Evolutionary conservation across 2,329 filamentous ascomycete genomes (phyloP).

Genomic region (Trichophyton simii): DNA sequence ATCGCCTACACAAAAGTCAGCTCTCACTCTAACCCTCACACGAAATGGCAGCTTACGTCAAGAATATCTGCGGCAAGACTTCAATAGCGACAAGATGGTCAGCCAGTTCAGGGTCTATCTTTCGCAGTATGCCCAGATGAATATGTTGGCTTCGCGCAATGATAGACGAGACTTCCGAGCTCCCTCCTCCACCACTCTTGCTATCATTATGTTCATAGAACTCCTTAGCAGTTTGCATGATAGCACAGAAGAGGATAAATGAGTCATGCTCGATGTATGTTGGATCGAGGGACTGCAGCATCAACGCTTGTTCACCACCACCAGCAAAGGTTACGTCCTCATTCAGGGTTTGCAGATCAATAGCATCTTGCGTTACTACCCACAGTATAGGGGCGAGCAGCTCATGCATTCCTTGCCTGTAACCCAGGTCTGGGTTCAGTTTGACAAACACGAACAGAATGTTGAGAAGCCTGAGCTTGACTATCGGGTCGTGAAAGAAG

Average conservation of each 20-base stretch:
- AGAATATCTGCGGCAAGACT: constrained; percentile 88
- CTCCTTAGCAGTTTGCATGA: constrained; percentile 77
- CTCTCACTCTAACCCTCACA: background rate
- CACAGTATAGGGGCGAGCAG: constrained; percentile 79
- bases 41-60: constrained; percentile 53
- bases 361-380: constrained; percentile 69
- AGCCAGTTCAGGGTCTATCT: constrained; percentile 71
- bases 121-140: constrained; percentile 66
- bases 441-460: constrained; percentile 93
- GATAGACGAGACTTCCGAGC: constrained; percentile 52
- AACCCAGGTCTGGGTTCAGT: constrained; percentile 72
- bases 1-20: constrained; percentile 48
- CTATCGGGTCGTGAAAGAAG: constrained; percentile 69
- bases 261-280: constrained; percentile 78
- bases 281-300: constrained; percentile 57
- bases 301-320: constrained; percentile 34
- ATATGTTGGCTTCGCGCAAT: constrained; percentile 76
- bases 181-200: constrained; percentile 22
- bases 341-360: constrained; percentile 38
- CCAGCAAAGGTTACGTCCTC: constrained; percentile 22
- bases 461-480: constrained; percentile 72
- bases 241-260: constrained; percentile 67
- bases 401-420: constrained; percentile 98
- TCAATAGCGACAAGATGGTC: constrained; percentile 70
- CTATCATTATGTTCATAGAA: constrained; percentile 66